Base-by-base conservation (phyloP, 2,329 filamentous ascomycete genomes). In the Graphilbum ipis-grandicollis region DNA sequence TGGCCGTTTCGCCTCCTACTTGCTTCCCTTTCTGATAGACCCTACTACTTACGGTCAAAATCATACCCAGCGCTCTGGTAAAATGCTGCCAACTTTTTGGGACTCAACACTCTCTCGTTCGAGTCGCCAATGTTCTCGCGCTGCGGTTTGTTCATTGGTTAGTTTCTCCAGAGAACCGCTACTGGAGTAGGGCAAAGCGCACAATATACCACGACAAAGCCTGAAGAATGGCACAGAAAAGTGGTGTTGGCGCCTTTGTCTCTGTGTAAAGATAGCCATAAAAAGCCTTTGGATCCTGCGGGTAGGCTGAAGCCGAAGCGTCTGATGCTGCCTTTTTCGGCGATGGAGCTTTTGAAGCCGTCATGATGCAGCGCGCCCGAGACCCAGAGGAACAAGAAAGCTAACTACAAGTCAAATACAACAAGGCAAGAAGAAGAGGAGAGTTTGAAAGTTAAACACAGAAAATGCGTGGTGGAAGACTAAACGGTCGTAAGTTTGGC, bases 61-160 rank as follows among this genome's bases (percentile, higher is more conserved):
- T 86, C 71, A 33, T 78, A 77, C 39, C 79, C 81, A 14, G 83
- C 77, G 21, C 66, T 62, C 50, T 72, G 74, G 57, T 88, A 88
- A 52, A 85, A 88, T 29, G 69, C 63, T n/a, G 80, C 76, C 31
- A 88, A 60, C 51, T 85, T 84, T 36, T 65, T 58, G 0, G 79
- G 78, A 6, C 69, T 79, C 28, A 80, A 54, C 35, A 60, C 54
- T 30, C 55, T 56, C 18, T 65, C 59, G 21, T 60, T 59, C 46
- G 58, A 66, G 52, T 78, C 71, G 39, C 72, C 73, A 41, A 79
- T 58, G 35, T 74, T 57, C 33, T 59, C 53, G 34, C 63, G 62
- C 75, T 79, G 42, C 12, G n/a, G 14, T 28, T 13, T 23, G 21
- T 23, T 23, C 5, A 10, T 23, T 5, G 21, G 10, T 23, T 23